Conservation (phyloP, 2,329 filamentous ascomycete genomes). For the Proliferodiscus dingleyae region DNA sequence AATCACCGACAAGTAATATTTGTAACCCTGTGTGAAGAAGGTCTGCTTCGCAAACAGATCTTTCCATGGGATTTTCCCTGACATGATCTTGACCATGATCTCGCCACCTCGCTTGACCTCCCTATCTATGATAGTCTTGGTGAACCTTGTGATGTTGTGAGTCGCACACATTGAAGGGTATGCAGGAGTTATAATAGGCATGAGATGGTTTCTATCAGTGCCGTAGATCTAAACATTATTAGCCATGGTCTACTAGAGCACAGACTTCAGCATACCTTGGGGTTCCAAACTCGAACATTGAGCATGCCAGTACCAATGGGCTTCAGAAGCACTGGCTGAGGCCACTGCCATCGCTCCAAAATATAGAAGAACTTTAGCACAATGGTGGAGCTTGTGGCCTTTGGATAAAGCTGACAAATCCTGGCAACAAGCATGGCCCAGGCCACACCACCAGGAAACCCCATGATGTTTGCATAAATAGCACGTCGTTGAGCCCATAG, state of each 20-base stretch:
- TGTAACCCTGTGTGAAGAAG: constrained; percentile 90
- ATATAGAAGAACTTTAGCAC: constrained; percentile 93
- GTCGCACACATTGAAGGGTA: constrained; percentile 98
- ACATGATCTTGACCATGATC: constrained; percentile 74
- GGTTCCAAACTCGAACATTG: constrained; percentile 89
- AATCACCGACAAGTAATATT: constrained; percentile 90
- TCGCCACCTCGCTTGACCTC: constrained; percentile 75
- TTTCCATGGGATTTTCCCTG: constrained; percentile 74
- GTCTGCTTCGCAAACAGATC: constrained; percentile 85
- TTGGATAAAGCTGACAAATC: constrained; percentile 93
- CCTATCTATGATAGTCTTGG: constrained; percentile 74
- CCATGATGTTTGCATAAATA: constrained; percentile 94
- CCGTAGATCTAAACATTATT: constrained; percentile 18
- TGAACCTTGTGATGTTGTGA: constrained; percentile 86
- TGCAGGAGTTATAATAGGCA: constrained; percentile 97
- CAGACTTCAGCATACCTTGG: constrained; percentile 54
- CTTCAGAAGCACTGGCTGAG: constrained; percentile 86
- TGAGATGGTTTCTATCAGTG: constrained; percentile 74
- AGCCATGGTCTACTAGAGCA: constrained; percentile 18
- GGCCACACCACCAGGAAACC: constrained; percentile 92
- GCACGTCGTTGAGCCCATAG: constrained; percentile 91
- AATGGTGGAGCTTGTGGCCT: constrained; percentile 81
- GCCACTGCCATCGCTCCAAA: constrained; percentile 89
- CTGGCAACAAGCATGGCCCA: constrained; percentile 98
- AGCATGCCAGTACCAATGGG: constrained; percentile 76